These are phyloP conservation scores for Rhododendron henanense DNA, from an alignment of 148 eudicot genomes.

Conservation along the genomic window DNA sequence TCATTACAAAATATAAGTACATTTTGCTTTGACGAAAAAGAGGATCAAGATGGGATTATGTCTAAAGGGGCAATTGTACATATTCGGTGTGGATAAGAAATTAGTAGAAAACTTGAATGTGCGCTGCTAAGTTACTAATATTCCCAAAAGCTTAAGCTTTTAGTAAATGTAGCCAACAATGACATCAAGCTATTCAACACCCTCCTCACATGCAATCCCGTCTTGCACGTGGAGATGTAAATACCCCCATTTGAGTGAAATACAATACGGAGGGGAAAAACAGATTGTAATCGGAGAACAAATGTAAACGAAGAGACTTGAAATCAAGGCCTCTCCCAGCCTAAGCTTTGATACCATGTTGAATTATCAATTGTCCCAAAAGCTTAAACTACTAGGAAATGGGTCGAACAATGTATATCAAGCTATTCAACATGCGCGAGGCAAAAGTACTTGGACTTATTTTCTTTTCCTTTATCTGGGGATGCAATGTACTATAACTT, in stretches of 20 bases:
- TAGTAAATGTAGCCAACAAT: not conserved
- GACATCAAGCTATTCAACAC: not conserved
- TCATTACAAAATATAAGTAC: too few relatives aligned
- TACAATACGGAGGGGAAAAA: not conserved
- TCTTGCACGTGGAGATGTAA: too few relatives aligned
- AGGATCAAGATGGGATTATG: not conserved
- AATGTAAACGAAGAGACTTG: not conserved
- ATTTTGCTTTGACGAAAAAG: too few relatives aligned
- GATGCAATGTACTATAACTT: not conserved
- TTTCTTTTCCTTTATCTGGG: not conserved
- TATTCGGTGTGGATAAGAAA: not conserved
- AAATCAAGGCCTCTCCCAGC: too few relatives aligned
- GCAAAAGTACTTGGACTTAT: not conserved
- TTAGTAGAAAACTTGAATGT: not conserved
- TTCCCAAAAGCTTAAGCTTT: not conserved
- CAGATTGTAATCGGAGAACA: not conserved
- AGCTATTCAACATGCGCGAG: not conserved
- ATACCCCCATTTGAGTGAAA: too few relatives aligned
- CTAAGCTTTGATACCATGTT: too few relatives aligned
- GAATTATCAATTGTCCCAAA: too few relatives aligned
- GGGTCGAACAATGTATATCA: too few relatives aligned
- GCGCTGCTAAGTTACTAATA: too few relatives aligned
- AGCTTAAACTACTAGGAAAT: too few relatives aligned
- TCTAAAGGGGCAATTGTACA: not conserved
- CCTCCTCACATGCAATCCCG: too few relatives aligned